Evolutionary conservation across 768 basidiomycete genomes (phyloP), one percentile per base, ranked within the genome.

Genomic region (Lactarius deliciosus): DNA sequence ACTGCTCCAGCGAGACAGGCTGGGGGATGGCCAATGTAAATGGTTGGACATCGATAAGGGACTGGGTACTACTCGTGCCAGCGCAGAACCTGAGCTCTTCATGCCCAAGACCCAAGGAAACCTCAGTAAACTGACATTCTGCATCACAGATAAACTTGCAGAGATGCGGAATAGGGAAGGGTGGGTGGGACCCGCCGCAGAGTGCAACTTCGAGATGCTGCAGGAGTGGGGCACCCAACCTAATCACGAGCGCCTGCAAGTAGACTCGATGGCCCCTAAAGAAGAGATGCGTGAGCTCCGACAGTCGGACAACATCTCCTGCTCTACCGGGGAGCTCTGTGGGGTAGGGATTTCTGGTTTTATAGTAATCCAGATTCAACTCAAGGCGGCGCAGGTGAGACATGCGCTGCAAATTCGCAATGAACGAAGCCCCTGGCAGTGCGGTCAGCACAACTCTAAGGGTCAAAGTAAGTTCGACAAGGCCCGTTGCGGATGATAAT

Each of bases 201-300:
- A 47, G n/a, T 0, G 0, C 1, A 30, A 47, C 9, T 8, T 32
- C 1, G 38, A 61, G 5, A 38, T 41, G 32, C 18, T 56, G 53
- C 6, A 65, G 41, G 28, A 41, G 57, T n/a, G 64, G 60, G 32
- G 60, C 64, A 15, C 32, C 18, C 16, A 65, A 30, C 32, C 60
- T 43, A 2, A 55, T 18, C 55, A 61, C 2, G 8, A 66, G 43
- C 18, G 9, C 15, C 11, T 66, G 25, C 41, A 66, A 50, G 16
- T n/a, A 30, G 22, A 5, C 1, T 15, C 13, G 10, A 50, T 22
- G 47, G 11, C 47, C 47, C n/a, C 2, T 50, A 22, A 50, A 50
- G n/a, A 22, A 5, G 22, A 50, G 0, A 18, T 50, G 22, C 3
- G n/a, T 22, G 47, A 50, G 47, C 47, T 50, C 10, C 22, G 47